Evolutionary conservation across 306 rosid genomes (phyloP), one percentile per base, ranked within the genome.

Genomic region (Quercus suber): DNA sequence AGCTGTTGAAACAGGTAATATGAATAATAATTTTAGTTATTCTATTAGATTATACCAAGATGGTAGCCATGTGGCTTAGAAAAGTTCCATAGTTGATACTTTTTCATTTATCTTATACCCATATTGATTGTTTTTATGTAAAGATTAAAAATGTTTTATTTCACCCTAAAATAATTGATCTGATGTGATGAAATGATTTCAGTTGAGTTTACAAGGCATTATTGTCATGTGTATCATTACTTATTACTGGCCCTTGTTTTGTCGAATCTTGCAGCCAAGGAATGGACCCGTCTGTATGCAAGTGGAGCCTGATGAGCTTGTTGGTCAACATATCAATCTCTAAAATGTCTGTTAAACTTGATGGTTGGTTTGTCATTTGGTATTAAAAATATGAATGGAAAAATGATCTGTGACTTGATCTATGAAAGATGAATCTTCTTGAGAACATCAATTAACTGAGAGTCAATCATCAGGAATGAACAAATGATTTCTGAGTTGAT

Each of bases 1-100:
- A 82, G 99, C 99, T 58, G 99, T 94, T 49, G 99, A 92, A 89
- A 94, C 97, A 74, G 99, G 99, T 92, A 79, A 9, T 17, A 27
- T 27, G 28, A 76, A 52, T 17, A 5, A n/a, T 31, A 43, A 12
- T 70, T 80, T 9, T 45, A 14, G 78, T 60, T 70, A 19, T 33
- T 12, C 23, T 33, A 73, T 60, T 60, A 9, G 21, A 45, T 74
- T 43, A 68, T 10, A 41, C 60, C 76, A 3, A 20, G 51, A 6
- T 73, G 53, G 43, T 31, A 30, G 55, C 75, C 43, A 70, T 56
- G 31, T 15, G 67, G 51, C 69, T 30, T 23, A 77, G 17, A 49
- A 71, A 25, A 78, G 71, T n/a, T 20, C 69, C 33, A 71, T 76
- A 6, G 41, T 64, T 4, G 30, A 19, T 67, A 3, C 18, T 17